phyloP scores from a whole-genome alignment of 176 grass and related monocot species.

The Thinopyrum elongatum region DNA sequence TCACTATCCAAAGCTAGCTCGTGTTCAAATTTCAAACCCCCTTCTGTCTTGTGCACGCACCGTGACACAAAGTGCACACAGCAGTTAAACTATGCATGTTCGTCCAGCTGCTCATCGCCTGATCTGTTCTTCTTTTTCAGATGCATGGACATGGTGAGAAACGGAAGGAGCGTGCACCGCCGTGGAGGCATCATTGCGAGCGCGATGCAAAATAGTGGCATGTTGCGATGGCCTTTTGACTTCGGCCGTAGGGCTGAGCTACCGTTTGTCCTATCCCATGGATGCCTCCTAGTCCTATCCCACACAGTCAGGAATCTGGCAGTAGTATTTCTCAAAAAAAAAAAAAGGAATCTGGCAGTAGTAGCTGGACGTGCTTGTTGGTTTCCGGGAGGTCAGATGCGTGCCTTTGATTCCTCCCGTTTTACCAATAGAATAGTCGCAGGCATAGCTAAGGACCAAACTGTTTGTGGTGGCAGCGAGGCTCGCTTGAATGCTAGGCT shows the following conservation, averaged over 20 bases:
- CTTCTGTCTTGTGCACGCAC: too few species aligned
- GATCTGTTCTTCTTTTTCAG: too few species aligned
- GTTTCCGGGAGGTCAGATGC: conserved; percentile 45
- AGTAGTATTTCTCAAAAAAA: too few species aligned
- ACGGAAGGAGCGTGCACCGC: not conserved
- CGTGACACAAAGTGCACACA: too few species aligned
- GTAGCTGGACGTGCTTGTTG: conserved; percentile 26
- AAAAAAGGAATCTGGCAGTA: too few species aligned
- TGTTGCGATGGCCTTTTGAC: conserved; percentile 25
- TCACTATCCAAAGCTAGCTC: not conserved
- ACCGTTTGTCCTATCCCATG: not conserved
- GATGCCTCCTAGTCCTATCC: not conserved
- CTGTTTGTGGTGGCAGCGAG: not conserved
- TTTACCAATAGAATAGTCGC: conserved; percentile 10
- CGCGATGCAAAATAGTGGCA: not conserved
- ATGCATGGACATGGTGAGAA: not conserved
- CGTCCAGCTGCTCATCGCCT: too few species aligned
- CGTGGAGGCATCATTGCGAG: not conserved
- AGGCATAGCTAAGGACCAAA: not conserved
- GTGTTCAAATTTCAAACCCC: not conserved
- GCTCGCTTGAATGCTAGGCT: conserved; percentile 2
- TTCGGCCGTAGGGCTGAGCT: not conserved
- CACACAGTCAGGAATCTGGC: conserved; percentile 29
- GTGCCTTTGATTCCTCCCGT: conserved; percentile 20
- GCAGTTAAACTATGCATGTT: too few species aligned